Evolutionary conservation across 1,139 yeast genomes (phyloP), one percentile per base, ranked within the genome.

Genomic region (Hanseniaspora uvarum): DNA sequence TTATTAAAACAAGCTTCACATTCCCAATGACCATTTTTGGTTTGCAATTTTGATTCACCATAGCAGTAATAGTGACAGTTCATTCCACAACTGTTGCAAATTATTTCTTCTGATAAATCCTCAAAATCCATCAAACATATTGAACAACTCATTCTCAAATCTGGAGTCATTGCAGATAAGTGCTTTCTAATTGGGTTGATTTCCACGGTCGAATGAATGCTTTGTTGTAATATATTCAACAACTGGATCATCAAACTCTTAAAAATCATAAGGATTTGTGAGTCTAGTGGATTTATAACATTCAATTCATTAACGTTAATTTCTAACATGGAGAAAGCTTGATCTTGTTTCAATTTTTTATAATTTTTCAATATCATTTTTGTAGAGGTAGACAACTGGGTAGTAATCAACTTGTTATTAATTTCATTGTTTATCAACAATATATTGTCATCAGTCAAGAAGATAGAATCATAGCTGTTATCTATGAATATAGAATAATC

Each of bases 1-100:
- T 81, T 83, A 62, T 88, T 88, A 3, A 80, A 70, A 63, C 97
- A 89, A 2, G 82, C 75, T 61, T 87, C 96, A 68, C 97, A 89
- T 34, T 76, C 67, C 97, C 97, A 89, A 52, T 72, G 76, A 45
- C 67, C 57, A 21, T 44, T 33, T 1, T 37, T 45, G 3, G 46
- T 39, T 2, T 46, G 33, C 2, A 46, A 41, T 7, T 51, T 11
- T 0, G 53, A 36, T 8, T 57, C 31, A 1, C 95, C 95, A 62
- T 82, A 81, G 64, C 96, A 88, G 0, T 76, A 66, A 1, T 76
- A 69, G 64, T 89, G 97, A 1, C 83, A 88, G 55, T 74, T 74
- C 26, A 86, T 70, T 0, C 86, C 85, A 70, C 97, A 89, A 23
- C 74, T 72, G 1, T 73, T 66, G 65, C 96, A 89, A 1, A 73